Base-by-base conservation (phyloP, 352 stramenopile species). In the Pythium myriotylum region DNA sequence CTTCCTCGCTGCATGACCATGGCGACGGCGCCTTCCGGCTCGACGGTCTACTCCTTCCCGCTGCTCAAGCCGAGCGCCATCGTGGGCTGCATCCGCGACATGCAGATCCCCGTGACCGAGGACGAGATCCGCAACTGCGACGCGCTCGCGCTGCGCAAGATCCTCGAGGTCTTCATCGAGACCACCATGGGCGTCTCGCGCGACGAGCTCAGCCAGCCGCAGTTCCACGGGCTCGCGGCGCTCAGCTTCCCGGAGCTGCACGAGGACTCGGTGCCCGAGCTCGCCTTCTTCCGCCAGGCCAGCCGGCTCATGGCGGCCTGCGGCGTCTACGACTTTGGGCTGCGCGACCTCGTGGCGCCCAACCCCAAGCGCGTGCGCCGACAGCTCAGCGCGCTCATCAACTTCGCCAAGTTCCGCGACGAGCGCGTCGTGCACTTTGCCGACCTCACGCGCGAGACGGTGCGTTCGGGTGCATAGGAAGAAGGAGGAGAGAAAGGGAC, bases 401-500 rank as follows among this genome's bases (percentile, higher is more conserved):
- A 99, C 81, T 98, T 99, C 74, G 81, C 91, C 53, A 98, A 98
- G 68, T 99, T 98, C 70, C 80, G 94, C 17, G 92, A 99, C 56
- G 95, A 99, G 62, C 89, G 93, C 12, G 61, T 98, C 23, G 68
- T 67, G 1, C 70, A 92, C 14, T 98, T 98, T 60, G 9, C 12
- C 20, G 43, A 27, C 24, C 46, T 64, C 47, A 64, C 56, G 56
- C 47, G 27, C 24, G 72, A 94, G 59, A 87, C 90, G 2, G 60
- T 68, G 27, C 42, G 60, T 32, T 10, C 17, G n/a, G 3, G 24
- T 17, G 2, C 3, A 4, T n/a, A n/a, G n/a, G n/a, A n/a, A n/a
- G n/a, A n/a, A n/a, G n/a, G n/a, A n/a, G n/a, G n/a, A n/a, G n/a
- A n/a, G n/a, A n/a, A n/a, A n/a, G n/a, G n/a, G n/a, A n/a, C n/a